These are phyloP conservation scores for Penicillium decumbens DNA, from an alignment of 2,329 filamentous ascomycete species.

Conservation along the genomic window DNA sequence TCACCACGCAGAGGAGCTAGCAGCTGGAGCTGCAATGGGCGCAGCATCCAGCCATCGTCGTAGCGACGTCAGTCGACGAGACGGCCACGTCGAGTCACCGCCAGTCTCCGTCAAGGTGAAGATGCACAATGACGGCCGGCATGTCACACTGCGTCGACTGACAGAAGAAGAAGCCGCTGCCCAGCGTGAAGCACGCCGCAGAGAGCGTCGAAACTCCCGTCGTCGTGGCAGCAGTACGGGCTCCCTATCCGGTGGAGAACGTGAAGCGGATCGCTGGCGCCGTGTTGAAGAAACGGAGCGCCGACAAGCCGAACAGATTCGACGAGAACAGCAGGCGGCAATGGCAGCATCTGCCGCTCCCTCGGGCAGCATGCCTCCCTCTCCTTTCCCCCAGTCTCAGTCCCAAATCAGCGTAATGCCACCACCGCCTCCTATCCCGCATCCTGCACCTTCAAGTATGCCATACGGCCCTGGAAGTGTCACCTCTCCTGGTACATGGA, in stretches of 20 bases:
- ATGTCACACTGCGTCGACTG: constrained; percentile 58
- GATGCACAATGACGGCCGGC: constrained; percentile 60
- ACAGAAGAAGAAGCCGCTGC: constrained; percentile 60
- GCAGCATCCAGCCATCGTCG: constrained; percentile 30
- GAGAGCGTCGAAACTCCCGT: constrained; percentile 42
- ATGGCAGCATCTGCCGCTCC: constrained; percentile 22
- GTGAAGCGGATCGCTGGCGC: constrained; percentile 43
- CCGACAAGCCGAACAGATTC: constrained; percentile 44
- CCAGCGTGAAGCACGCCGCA: constrained; percentile 52
- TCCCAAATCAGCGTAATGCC: constrained; percentile 27
- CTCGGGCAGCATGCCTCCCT: constrained; percentile 24
- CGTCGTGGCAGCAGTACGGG: constrained; percentile 39
- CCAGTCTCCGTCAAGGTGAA: constrained; percentile 62
- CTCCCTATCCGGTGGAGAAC: constrained; percentile 39
- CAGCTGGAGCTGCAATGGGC: constrained; percentile 30
- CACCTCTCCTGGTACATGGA: constrained; percentile 41
- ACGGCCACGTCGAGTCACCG: constrained; percentile 49
- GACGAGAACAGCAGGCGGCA: constrained; percentile 36
- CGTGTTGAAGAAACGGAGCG: constrained; percentile 49
- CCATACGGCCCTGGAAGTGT: constrained; percentile 41
- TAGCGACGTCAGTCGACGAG: constrained; percentile 28
- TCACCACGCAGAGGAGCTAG: constrained; percentile 24
- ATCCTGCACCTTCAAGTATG: constrained; percentile 38
- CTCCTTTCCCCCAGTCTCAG: constrained; percentile 18
- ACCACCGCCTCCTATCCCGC: constrained; percentile 28